phyloP scores from a whole-genome alignment of 2,329 filamentous ascomycete genomes.

The Penicillium sp. region DNA sequence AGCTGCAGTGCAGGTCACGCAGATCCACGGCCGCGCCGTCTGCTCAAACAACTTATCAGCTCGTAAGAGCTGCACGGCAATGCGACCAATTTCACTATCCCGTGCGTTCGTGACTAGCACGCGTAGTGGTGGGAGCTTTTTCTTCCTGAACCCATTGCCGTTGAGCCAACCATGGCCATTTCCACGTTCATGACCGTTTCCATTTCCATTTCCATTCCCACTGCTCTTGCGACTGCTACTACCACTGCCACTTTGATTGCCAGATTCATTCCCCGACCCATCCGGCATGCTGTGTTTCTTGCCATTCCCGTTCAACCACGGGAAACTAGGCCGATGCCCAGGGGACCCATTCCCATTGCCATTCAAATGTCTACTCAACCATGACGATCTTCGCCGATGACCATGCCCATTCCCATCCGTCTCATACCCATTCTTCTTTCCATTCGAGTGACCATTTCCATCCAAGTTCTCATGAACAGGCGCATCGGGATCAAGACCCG shows the following conservation, averaged over 20 bases:
- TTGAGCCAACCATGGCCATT: conserved; percentile 5
- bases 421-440: background rate
- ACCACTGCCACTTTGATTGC: conserved; percentile 2
- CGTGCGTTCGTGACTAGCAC: conserved; percentile 37
- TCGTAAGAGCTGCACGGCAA: conserved; percentile 36
- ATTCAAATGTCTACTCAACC: too few species aligned
- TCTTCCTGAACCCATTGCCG: conserved; percentile 5
- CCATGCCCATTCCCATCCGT: background rate
- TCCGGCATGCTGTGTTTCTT: conserved; percentile 1
- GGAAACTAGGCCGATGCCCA: too few species aligned
- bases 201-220: conserved; percentile 3
- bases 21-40: conserved; percentile 32
- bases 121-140: conserved; percentile 20
- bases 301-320: conserved; percentile 1
- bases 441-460: background rate
- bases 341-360: too few species aligned
- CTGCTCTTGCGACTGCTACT: conserved; percentile 3
- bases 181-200: conserved; percentile 2
- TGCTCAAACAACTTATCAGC: conserved; percentile 30
- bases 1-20: conserved; percentile 29
- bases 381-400: too few species aligned
- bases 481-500: conserved; percentile 27
- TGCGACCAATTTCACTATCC: conserved; percentile 34
- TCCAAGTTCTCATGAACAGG: conserved; percentile 3
- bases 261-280: background rate